phyloP scores from a whole-genome alignment of 306 rosid species.

The Corylus heterophylla region DNA sequence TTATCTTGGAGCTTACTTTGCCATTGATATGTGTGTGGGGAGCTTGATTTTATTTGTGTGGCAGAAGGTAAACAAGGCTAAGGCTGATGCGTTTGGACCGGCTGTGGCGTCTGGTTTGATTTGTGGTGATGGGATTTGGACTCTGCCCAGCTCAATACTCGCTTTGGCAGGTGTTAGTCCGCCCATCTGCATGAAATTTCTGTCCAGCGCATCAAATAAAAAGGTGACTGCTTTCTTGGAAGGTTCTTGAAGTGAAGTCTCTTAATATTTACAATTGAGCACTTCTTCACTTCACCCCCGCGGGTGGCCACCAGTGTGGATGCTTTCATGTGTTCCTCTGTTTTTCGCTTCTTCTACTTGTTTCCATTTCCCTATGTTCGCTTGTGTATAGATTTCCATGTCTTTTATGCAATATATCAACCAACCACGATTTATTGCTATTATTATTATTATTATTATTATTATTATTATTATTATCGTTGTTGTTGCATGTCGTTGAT shows the following conservation, averaged over 20 bases:
- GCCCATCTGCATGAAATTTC: constrained; percentile 56
- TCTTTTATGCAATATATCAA: too few species aligned
- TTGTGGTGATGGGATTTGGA: constrained; percentile 62
- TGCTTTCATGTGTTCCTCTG: too few species aligned
- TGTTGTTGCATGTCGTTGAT: too few species aligned
- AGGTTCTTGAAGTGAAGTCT: constrained; percentile 14
- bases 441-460: too few species aligned
- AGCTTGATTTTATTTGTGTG: constrained; percentile 49
- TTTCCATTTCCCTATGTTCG: too few species aligned
- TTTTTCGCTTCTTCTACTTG: too few species aligned
- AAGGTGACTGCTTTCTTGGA: constrained; percentile 37
- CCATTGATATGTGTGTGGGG: constrained; percentile 55
- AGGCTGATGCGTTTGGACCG: constrained; percentile 43
- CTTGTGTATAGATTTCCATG: too few species aligned
- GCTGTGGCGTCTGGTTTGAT: constrained; percentile 60
- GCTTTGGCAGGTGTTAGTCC: constrained; percentile 46
- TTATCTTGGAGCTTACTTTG: constrained; percentile 44
- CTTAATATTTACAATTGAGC: background rate
- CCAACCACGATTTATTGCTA: too few species aligned
- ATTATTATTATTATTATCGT: too few species aligned
- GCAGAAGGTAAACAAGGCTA: constrained; percentile 34
- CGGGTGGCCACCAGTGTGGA: too few species aligned
- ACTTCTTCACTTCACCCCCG: background rate
- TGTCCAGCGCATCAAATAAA: constrained; percentile 34
- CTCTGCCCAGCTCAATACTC: constrained; percentile 50